Evolutionary conservation across 1,284 basidiomycete species (phyloP).

Genomic region (Irpex rosettiformis): DNA sequence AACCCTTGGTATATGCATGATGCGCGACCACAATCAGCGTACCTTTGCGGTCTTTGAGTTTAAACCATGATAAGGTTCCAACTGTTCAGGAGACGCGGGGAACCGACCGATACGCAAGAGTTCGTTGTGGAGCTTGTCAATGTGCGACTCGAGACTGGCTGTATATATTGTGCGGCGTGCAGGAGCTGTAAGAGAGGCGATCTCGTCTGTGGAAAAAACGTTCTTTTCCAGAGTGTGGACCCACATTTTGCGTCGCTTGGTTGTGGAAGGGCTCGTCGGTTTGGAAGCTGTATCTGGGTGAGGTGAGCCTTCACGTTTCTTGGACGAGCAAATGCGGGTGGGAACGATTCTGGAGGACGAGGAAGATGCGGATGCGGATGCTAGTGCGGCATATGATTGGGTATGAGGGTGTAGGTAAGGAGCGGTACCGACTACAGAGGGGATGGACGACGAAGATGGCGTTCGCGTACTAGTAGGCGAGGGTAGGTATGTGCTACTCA

Average conservation of each 20-base stretch:
- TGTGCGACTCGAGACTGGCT: constrained; percentile 30
- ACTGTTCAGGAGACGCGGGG: constrained; percentile 24
- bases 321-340: neutral
- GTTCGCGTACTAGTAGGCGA: too few relatives aligned
- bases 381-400: neutral
- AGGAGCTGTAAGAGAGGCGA: constrained; percentile 66
- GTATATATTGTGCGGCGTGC: constrained; percentile 36
- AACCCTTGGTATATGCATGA: too few relatives aligned
- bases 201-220: constrained; percentile 61
- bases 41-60: constrained; percentile 75
- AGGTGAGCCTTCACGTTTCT: constrained; percentile 35
- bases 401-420: neutral
- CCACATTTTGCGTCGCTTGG: constrained; percentile 68
- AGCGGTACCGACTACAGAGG: constrained; percentile 11
- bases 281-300: constrained; percentile 58
- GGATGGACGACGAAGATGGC: constrained; percentile 3
- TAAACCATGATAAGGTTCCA: constrained; percentile 26
- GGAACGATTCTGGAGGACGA: constrained; percentile 23
- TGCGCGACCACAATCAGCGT: constrained; percentile 8
- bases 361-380: constrained; percentile 13
- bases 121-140: constrained; percentile 29
- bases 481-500: too few relatives aligned
- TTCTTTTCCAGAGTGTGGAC: constrained; percentile 70
- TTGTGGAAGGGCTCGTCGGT: constrained; percentile 28
- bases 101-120: constrained; percentile 20